These are phyloP conservation scores for Podila verticillata DNA, from an alignment of 192 early-diverging fungal genomes.

Conservation along the genomic window DNA sequence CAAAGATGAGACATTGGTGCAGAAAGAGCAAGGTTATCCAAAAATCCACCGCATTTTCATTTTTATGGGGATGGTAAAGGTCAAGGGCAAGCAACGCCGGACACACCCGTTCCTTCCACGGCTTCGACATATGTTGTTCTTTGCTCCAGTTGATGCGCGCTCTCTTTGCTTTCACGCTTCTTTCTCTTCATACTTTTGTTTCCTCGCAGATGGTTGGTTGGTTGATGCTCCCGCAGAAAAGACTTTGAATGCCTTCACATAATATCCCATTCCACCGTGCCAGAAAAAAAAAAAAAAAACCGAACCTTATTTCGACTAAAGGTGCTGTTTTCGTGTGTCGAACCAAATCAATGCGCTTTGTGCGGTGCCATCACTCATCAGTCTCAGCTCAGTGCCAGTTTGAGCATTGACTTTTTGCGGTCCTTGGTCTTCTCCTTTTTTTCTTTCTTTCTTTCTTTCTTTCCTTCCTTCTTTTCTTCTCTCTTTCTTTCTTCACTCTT, in stretches of 20 bases:
- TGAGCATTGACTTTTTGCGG: conserved; percentile 1
- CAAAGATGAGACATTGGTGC: no score
- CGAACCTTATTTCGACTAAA: not conserved
- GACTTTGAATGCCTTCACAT: not conserved
- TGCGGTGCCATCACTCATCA: not conserved
- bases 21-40: no score
- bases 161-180: no score
- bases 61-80: no score
- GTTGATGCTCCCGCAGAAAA: not conserved
- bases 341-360: conserved; percentile 3
- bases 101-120: not conserved
- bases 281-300: conserved; percentile 42
- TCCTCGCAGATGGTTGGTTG: no score
- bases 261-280: conserved; percentile 36
- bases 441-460: not conserved
- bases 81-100: not conserved
- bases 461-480: conserved; percentile 5
- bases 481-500: not conserved
- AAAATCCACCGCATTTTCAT: no score
- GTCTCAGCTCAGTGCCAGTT: not conserved
- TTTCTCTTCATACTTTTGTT: no score
- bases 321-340: not conserved
- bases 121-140: no score
- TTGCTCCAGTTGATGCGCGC: no score
- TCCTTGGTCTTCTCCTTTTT: not conserved